Conservation (phyloP, 2,329 filamentous ascomycete species). For the Nemania abortiva region DNA sequence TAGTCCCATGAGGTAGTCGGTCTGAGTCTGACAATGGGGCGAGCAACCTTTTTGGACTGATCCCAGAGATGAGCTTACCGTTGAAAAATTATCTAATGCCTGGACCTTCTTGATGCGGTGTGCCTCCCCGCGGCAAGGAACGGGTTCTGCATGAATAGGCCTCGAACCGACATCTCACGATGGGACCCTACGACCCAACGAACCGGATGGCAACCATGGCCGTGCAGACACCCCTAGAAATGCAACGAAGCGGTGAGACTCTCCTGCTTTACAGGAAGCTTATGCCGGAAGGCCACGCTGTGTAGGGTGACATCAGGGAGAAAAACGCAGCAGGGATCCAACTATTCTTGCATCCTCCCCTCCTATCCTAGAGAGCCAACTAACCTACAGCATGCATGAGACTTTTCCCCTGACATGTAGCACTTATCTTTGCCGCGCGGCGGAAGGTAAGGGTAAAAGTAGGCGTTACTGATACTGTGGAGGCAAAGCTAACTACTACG, state of each 20-base stretch:
- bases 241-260: neutral
- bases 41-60: neutral
- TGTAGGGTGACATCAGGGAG: neutral
- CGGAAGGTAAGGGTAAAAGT: neutral
- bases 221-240: neutral
- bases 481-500: neutral
- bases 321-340: neutral
- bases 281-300: conserved; percentile 3
- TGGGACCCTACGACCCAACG: neutral
- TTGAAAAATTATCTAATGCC: neutral
- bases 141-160: neutral
- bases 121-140: neutral
- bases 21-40: neutral
- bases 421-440: conserved; percentile 17
- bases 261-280: conserved; percentile 2
- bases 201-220: neutral
- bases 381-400: conserved; percentile 3
- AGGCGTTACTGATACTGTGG: neutral
- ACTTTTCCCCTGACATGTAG: neutral
- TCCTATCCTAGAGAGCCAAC: neutral
- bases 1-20: conserved; percentile 1
- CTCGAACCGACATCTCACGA: neutral
- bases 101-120: neutral
- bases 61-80: neutral
- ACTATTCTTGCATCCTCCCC: neutral